Conservation (phyloP, 345 rosid species). For the Populus alba region DNA sequence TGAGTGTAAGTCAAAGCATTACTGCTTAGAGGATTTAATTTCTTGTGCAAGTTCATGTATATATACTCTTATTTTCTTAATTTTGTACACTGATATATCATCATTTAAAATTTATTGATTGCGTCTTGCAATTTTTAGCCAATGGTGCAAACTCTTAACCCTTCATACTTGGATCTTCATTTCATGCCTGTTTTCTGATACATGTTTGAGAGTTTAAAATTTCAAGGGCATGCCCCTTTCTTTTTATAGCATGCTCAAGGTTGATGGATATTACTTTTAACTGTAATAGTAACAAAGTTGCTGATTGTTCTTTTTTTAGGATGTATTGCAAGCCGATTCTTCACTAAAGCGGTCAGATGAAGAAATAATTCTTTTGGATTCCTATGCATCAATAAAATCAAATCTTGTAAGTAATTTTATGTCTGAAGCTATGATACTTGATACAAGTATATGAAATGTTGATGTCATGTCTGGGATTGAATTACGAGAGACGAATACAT, state of each 20-base stretch:
- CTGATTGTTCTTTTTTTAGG: slow-evolving; percentile 42
- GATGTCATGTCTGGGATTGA: background rate
- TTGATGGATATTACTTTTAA: background rate
- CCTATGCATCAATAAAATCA: slow-evolving; percentile 66
- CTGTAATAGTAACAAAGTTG: background rate
- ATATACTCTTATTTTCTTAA: background rate
- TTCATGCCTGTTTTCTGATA: background rate
- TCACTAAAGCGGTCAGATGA: slow-evolving; percentile 65
- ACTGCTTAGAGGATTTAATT: background rate
- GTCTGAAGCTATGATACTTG: background rate
- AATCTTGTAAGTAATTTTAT: slow-evolving; percentile 59
- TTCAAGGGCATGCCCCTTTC: background rate
- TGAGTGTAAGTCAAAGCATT: no score
- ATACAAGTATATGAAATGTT: background rate
- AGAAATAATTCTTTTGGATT: slow-evolving; percentile 64
- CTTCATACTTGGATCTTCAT: background rate
- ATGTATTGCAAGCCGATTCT: slow-evolving; percentile 60
- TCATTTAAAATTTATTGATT: no score
- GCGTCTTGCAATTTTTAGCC: no score
- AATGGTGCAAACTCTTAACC: no score
- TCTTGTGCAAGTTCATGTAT: background rate
- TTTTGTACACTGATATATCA: background rate
- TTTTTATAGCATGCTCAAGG: background rate
- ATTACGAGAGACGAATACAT: no score
- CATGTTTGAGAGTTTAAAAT: background rate